Percentiles rank a stretch among this genome's conserved stretches.
Conservation (phyloP, 768 basidiomycete species). For the Termitomyces eurrhizus region DNA sequence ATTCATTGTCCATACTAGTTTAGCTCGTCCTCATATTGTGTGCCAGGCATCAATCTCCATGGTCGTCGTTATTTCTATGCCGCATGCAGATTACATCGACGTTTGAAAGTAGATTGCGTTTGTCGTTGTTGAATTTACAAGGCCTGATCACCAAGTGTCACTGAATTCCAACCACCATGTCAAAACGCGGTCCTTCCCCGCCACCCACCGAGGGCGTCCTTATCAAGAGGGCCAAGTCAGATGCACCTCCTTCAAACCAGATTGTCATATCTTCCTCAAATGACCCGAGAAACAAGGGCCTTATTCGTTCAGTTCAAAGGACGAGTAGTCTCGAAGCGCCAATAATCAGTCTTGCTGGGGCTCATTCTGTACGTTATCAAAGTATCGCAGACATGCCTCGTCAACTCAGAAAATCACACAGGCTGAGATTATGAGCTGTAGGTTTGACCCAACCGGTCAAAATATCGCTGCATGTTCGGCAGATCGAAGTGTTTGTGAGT, state of each 20-base stretch:
- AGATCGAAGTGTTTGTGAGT: constrained; percentile 87
- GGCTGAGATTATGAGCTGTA: constrained; percentile 87
- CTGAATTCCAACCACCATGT: constrained; percentile 41
- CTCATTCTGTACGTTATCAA: constrained; percentile 65
- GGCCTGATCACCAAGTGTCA: neutral
- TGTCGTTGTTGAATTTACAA: constrained; percentile 12
- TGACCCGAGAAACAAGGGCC: constrained; percentile 72
- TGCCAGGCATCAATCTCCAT: neutral
- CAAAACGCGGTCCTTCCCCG: constrained; percentile 66
- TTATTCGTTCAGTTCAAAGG: constrained; percentile 81
- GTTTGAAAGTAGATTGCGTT: neutral
- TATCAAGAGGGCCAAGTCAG: constrained; percentile 60
- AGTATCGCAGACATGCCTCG: neutral
- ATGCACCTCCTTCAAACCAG: constrained; percentile 52
- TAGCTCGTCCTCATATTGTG: neutral
- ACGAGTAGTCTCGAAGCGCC: constrained; percentile 94
- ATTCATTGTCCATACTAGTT: too few relatives aligned
- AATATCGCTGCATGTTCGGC: constrained; percentile 91
- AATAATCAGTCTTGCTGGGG: constrained; percentile 85
- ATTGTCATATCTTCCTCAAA: constrained; percentile 73
- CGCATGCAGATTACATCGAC: too few relatives aligned
- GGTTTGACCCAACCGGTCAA: constrained; percentile 93
- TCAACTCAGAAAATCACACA: constrained; percentile 22
- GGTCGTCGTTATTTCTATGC: neutral
- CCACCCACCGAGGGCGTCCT: constrained; percentile 50